Base-by-base conservation (phyloP, 2,329 filamentous ascomycete genomes). In the Xylariaceae sp. region DNA sequence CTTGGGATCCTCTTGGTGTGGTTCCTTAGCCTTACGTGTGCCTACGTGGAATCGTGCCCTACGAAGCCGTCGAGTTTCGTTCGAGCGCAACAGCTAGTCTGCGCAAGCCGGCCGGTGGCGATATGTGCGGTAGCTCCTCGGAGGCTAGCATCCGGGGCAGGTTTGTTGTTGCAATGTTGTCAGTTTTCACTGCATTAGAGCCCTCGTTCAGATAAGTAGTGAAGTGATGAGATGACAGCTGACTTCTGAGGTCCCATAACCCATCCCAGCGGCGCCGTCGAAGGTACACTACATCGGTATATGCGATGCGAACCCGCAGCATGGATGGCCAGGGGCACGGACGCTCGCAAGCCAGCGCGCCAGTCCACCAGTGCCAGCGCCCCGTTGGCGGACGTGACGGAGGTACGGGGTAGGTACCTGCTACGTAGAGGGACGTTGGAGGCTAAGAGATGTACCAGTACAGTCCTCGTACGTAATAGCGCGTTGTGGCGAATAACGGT, bases 201-300 rank as follows among this genome's bases (percentile, higher is more conserved):
- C 39, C 23, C 18, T 17, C 15, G 39, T 35, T 9, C 44, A 53
- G 23, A 18, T 51, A 45, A n/a, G 42, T 45, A 45, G 42, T n/a
- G 49, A 42, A 42, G 11, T 30, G 23, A 51, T n/a, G 49, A 15
- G 44, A 30, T 51, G 42, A 48, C 49, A 54, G 44, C 51, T 55
- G 53, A 50, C 23, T 30, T 48, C 10, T 18, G 53, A 62, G 51
- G 51, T 55, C 59, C 62, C 60, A 59, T 59, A 57, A 60, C 62
- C 62, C 23, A 30, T 30, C 23, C 23, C 62, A 60, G 60, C 44
- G 42, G 13, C 42, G 5, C n/a, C 42, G n/a, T 6, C 13, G 9
- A 11, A 45, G 42, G 42, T 45, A 45, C 37, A 42, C 42, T 15
- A 45, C 13, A 45, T 45, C 42, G 42, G 42, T 45, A 45, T 45